phyloP scores from a whole-genome alignment of 345 rosid species.

The Cardiospermum halicacabum region DNA sequence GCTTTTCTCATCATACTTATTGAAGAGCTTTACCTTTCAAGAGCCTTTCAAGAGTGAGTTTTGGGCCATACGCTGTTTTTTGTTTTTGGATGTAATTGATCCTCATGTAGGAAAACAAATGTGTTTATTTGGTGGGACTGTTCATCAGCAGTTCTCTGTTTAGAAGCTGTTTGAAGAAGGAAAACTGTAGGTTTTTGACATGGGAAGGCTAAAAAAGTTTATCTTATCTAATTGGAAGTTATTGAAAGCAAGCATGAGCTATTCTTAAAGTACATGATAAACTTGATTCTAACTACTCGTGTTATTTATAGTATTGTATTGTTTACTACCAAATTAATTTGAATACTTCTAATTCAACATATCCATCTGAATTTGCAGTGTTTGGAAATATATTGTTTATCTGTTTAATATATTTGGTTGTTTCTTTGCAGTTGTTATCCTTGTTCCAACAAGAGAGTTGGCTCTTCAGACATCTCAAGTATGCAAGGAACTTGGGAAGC shows the following conservation, averaged over 20 bases:
- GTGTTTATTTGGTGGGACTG: too few species aligned
- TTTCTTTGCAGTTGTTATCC: slow-evolving; percentile 67
- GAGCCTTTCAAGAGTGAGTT: background rate
- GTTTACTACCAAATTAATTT: background rate
- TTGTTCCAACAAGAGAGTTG: slow-evolving; percentile 95
- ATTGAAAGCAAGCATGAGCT: background rate
- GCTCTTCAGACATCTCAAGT: slow-evolving; percentile 99
- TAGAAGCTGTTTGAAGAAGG: background rate
- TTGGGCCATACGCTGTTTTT: background rate
- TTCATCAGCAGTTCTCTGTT: background rate
- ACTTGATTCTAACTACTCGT: background rate
- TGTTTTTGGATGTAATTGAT: background rate
- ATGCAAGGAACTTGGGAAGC: slow-evolving; percentile 96
- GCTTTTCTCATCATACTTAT: background rate
- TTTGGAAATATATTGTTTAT: background rate
- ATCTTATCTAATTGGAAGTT: background rate
- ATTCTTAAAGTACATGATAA: background rate
- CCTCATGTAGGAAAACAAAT: slow-evolving; percentile 1
- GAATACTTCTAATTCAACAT: background rate
- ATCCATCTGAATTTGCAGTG: background rate
- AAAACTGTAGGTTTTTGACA: background rate
- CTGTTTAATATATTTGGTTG: background rate
- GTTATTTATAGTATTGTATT: background rate
- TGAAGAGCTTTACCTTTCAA: background rate
- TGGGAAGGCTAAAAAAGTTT: background rate